phyloP scores from a whole-genome alignment of 2,329 filamentous ascomycete species.

The Diaporthe sp. region DNA sequence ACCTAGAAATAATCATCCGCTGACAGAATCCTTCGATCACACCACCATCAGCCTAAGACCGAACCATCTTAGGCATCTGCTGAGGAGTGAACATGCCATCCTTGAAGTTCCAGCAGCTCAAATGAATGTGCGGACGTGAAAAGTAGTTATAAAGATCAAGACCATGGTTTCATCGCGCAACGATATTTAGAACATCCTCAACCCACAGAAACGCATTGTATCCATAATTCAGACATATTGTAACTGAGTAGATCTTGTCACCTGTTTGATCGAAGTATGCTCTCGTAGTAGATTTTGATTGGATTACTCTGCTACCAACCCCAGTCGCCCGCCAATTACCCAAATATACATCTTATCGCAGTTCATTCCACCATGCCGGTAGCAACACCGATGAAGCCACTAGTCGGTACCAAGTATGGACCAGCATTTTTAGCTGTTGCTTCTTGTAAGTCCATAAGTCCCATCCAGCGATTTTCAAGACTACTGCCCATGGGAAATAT shows the following conservation, averaged over 20 bases:
- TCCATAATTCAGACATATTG: background rate
- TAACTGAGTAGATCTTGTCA: background rate
- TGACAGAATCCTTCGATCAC: slow-evolving; percentile 31
- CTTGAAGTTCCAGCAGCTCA: background rate
- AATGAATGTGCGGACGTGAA: background rate
- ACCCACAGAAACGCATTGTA: background rate
- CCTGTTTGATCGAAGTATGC: background rate
- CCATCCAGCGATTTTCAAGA: background rate
- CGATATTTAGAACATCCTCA: background rate
- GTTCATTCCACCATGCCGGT: background rate
- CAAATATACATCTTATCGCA: background rate
- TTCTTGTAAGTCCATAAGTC: background rate
- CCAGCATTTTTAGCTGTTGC: slow-evolving; percentile 22
- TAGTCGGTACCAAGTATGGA: slow-evolving; percentile 31
- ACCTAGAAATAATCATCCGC: slow-evolving; percentile 26
- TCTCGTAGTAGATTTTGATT: background rate
- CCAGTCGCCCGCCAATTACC: background rate
- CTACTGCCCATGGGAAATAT: background rate
- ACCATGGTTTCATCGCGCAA: background rate
- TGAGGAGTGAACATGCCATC: slow-evolving; percentile 24
- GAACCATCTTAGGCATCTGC: slow-evolving; percentile 15
- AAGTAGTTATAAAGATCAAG: slow-evolving; percentile 22
- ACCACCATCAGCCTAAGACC: slow-evolving; percentile 29
- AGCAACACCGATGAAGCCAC: slow-evolving; percentile 20
- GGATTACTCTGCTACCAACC: background rate